Conservation (phyloP, 192 early-diverging fungal genomes). For the Linnemannia zychae region DNA sequence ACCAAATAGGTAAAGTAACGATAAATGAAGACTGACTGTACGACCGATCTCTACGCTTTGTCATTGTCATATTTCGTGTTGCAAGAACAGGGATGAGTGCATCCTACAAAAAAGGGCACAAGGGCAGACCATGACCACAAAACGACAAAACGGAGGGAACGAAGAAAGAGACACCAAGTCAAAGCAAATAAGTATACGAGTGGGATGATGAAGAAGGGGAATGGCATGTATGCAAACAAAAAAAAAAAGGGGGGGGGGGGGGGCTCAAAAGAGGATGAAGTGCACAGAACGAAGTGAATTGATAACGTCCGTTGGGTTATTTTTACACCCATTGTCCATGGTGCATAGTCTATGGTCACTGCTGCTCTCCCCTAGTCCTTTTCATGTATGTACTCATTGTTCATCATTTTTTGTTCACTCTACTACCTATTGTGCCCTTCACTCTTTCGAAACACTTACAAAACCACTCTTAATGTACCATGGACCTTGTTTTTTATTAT, state of each 20-base stretch:
- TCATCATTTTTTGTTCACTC: not conserved
- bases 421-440: not conserved
- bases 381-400: not conserved
- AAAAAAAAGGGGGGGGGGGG: not conserved
- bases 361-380: not conserved
- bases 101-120: not conserved
- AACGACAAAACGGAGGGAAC: not conserved
- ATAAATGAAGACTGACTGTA: not conserved
- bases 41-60: not conserved
- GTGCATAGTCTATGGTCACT: not conserved
- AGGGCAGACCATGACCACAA: not conserved
- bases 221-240: not conserved
- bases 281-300: not conserved
- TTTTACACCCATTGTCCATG: not conserved
- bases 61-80: not conserved
- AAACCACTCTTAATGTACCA: not conserved
- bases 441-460: not conserved
- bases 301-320: not conserved
- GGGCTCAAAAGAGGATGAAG: not conserved
- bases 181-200: not conserved
- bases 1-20: too few relatives aligned
- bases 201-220: not conserved
- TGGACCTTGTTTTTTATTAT: not conserved
- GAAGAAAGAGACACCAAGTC: not conserved
- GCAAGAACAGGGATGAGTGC: not conserved